A percentile compares a stretch with the other conserved stretches of the same genome.
These are phyloP conservation scores for Salvia miltiorrhiza DNA, from an alignment of 257 asterid genomes.

Conservation along the genomic window DNA sequence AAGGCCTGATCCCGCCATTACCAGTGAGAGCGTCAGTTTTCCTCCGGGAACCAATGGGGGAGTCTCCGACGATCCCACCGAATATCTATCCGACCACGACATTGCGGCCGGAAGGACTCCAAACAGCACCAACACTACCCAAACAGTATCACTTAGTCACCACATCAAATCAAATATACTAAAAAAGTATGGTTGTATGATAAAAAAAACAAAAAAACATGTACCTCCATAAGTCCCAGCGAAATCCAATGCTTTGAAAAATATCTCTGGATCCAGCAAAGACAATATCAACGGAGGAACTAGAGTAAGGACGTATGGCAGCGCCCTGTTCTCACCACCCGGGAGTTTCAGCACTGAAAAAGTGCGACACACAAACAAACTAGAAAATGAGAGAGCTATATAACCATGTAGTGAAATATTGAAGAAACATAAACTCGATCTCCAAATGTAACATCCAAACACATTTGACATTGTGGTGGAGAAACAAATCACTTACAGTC, in stretches of 20 bases:
- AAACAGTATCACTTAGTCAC: not conserved
- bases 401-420: no score
- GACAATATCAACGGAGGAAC: constrained; percentile 74
- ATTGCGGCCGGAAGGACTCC: constrained; percentile 90
- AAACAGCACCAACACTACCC: constrained; percentile 69
- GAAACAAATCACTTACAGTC: constrained; percentile 55
- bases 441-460: not conserved
- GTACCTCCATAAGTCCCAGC: constrained; percentile 98
- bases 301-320: constrained; percentile 63
- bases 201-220: not conserved
- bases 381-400: not conserved
- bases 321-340: constrained; percentile 48
- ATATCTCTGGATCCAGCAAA: constrained; percentile 81
- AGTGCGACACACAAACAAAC: constrained; percentile 8
- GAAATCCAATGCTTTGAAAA: constrained; percentile 92
- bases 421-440: no score
- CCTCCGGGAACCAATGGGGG: constrained; percentile 79
- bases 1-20: constrained; percentile 64
- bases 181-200: no score
- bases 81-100: constrained; percentile 85
- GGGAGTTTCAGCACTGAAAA: constrained; percentile 83
- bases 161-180: not conserved
- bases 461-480: not conserved
- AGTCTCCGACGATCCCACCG: constrained; percentile 23
- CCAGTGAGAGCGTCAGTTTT: constrained; percentile 62